Base-by-base conservation (phyloP, 164 flowering plant species). In the Annona cherimola region DNA sequence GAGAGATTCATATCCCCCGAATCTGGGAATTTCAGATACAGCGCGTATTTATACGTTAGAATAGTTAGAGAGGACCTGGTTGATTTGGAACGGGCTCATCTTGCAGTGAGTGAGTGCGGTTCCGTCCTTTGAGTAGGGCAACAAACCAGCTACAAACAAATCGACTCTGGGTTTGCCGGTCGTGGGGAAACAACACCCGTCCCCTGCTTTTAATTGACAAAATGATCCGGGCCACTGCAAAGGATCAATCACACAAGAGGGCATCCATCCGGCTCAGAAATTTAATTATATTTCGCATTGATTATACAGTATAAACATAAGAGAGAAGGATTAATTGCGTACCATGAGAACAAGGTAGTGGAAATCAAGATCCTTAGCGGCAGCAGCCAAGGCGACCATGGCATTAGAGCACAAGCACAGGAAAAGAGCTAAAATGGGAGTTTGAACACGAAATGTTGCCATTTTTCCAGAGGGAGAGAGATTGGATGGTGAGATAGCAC, bases 171-270 rank as follows among this genome's bases (percentile, higher is more conserved):
- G 76, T 42, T 12, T 7, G 4, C 76, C 76, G 2, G 66, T 45
- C 61, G 19, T 74, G 1, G 72, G 76, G 14, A 68, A 39, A 63
- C 71, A 74, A 63, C 76, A 74, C 1, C 76, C 76, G 2, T 67
- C 67, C 0, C 63, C 45, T 12, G 45, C 62, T 50, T 74, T 26
- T 26, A 26, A 59, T 40, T 39, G 26, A 67, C 76, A 74, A 54
- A 68, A 74, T 6, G 72, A 68, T 12, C 68, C 76, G 3, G 76
- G 71, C 76, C 76, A 74, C 76, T 74, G 72, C 43, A 18, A 45
- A 69, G 50, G 16, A 26, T 6, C 5, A n/a, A 26, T 26, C 16
- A 9, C 16, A 64, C 7, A 18, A 62, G 1, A 4, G 5, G 18
- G 18, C 46, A 65, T 42, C n/a, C 3, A 19, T 11, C 6, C 18